A percentile compares a stretch with the other conserved stretches of the same genome.
Conservation (phyloP, 345 rosid species). For the Turnera subulata region DNA sequence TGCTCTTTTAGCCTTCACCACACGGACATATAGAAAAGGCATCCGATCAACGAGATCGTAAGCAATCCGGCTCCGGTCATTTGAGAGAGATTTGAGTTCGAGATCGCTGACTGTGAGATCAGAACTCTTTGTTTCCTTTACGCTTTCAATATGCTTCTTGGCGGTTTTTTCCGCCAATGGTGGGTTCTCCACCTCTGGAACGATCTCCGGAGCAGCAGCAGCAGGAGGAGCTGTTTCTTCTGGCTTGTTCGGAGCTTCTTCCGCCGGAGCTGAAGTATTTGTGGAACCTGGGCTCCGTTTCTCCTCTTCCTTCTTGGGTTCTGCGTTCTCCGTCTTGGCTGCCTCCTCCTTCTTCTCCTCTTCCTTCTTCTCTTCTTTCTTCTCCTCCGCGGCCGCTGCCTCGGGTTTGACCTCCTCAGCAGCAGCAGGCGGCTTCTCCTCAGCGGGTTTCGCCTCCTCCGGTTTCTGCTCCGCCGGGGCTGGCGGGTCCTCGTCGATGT, state of each 20-base stretch:
- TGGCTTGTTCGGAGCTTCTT: conserved; percentile 16
- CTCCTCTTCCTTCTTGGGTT: conserved; percentile 26
- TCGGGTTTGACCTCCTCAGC: conserved; percentile 25
- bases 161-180: conserved; percentile 40
- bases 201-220: conserved; percentile 15
- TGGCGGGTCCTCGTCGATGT: conserved; percentile 59
- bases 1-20: conserved; percentile 58
- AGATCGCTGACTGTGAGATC: conserved; percentile 36
- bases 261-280: conserved; percentile 1
- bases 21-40: conserved; percentile 78
- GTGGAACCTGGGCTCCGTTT: conserved; percentile 21
- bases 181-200: conserved; percentile 35
- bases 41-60: conserved; percentile 78
- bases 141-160: conserved; percentile 27
- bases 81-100: conserved; percentile 50
- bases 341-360: conserved; percentile 30
- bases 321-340: conserved; percentile 7
- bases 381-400: conserved; percentile 35
- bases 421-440: conserved; percentile 16
- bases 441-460: conserved; percentile 34
- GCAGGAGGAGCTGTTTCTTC: conserved; percentile 6
- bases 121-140: conserved; percentile 27
- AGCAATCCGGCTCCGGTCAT: conserved; percentile 50
- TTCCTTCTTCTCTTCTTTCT: conserved; percentile 25
- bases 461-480: conserved; percentile 22